phyloP scores from a whole-genome alignment of 768 basidiomycete genomes.

The Leccinum pellstonianum region DNA sequence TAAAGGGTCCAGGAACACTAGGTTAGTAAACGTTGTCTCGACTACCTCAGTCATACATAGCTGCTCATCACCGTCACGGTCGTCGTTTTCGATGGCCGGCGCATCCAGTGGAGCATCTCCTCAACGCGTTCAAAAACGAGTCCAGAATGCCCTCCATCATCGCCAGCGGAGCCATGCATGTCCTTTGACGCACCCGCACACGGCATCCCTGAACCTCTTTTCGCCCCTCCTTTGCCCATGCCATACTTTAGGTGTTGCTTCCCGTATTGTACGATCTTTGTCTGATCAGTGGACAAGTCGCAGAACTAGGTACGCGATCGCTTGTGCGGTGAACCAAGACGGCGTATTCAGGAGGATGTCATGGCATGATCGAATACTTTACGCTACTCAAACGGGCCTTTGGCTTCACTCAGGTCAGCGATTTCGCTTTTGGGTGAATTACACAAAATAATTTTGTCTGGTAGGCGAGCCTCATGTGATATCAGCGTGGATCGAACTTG shows the following conservation, averaged over 20 bases:
- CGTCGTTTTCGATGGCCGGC: conserved; percentile 46
- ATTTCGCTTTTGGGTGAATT: too few relatives aligned
- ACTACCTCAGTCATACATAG: too few relatives aligned
- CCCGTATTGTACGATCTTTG: conserved; percentile 63
- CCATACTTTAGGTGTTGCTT: conserved; percentile 47
- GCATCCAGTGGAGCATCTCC: conserved; percentile 56
- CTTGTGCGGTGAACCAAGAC: too few relatives aligned
- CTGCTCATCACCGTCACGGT: conserved; percentile 9
- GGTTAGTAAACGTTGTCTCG: too few relatives aligned
- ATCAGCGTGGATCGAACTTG: conserved; percentile 80
- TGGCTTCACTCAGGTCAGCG: conserved; percentile 18
- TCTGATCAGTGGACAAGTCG: conserved; percentile 30
- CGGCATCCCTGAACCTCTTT: conserved; percentile 26
- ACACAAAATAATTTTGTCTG: background rate
- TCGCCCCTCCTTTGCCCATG: background rate
- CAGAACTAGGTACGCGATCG: conserved; percentile 37
- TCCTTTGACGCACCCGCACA: conserved; percentile 58
- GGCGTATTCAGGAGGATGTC: conserved; percentile 23
- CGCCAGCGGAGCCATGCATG: too few relatives aligned
- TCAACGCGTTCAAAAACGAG: conserved; percentile 41
- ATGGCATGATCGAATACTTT: conserved; percentile 51
- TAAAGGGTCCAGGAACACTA: too few relatives aligned
- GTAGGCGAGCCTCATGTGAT: conserved; percentile 55
- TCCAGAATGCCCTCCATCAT: conserved; percentile 21
- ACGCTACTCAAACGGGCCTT: conserved; percentile 58